phyloP scores from a whole-genome alignment of 2,329 filamentous ascomycete genomes.

The Cytospora piceicola region DNA sequence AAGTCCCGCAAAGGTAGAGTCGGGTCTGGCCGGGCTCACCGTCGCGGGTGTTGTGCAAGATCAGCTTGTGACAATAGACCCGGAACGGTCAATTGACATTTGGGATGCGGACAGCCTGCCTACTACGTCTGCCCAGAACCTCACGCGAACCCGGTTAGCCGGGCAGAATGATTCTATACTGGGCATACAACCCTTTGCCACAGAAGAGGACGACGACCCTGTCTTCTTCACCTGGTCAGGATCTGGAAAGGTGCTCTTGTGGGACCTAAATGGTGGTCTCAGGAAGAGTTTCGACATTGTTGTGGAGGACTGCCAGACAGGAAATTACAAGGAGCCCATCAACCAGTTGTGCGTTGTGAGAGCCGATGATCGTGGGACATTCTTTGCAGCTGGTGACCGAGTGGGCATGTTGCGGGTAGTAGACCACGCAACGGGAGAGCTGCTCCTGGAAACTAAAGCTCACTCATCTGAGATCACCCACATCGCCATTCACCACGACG shows the following conservation, averaged over 20 bases:
- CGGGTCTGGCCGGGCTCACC: conserved; percentile 51
- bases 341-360: conserved; percentile 66
- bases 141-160: conserved; percentile 59
- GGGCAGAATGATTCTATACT: conserved; percentile 69
- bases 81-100: conserved; percentile 74
- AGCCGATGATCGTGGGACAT: conserved; percentile 63
- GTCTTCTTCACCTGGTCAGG: conserved; percentile 90
- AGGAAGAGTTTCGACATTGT: conserved; percentile 67
- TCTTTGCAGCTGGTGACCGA: conserved; percentile 83
- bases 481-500: conserved; percentile 71
- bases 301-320: conserved; percentile 64
- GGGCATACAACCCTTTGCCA: conserved; percentile 70
- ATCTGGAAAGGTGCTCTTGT: conserved; percentile 79
- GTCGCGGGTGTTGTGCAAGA: conserved; percentile 71
- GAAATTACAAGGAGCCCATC: conserved; percentile 53
- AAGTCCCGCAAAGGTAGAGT: neutral
- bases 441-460: conserved; percentile 75
- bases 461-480: conserved; percentile 85
- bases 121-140: conserved; percentile 43
- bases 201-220: conserved; percentile 63
- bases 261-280: conserved; percentile 74
- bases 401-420: conserved; percentile 79
- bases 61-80: conserved; percentile 76
- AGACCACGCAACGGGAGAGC: conserved; percentile 63
- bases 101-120: conserved; percentile 54